Base-by-base conservation (phyloP, 2,329 filamentous ascomycete species). In the Colletotrichum lupini region DNA sequence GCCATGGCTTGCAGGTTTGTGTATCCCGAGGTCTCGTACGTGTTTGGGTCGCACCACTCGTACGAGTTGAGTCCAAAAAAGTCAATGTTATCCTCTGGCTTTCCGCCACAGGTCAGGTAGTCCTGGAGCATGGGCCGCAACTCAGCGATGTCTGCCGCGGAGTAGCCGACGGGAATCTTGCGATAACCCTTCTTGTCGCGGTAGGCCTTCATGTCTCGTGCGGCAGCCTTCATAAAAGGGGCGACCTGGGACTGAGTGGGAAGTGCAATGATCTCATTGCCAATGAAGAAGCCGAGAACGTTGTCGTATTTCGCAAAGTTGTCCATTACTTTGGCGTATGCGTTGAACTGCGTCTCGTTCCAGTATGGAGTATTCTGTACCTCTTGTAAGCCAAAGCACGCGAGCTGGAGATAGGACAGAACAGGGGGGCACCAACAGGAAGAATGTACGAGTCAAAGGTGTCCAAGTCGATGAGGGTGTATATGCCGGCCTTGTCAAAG, bases 51-150 rank as follows among this genome's bases (percentile, higher is more conserved):
- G 78, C 92, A 94, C 92, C 92, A 94, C 79, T 95, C 93, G 81
- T 97, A 97, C 61, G 94, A 94, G 80, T 98, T 97, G 75, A 97
- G 86, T 2, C 92, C 89, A 82, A 95, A 97, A 83, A 97, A 97
- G 81, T 97, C 95, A 76, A 97, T 82, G 49, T 90, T 89, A 76
- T 95, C 92, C 5, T 88, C 88, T 9, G 86, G 76, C 78, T 97
- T 92, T 75, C 86, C 87, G 74, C 93, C 93, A 81, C 95, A 97
- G 14, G 93, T 94, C 56, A 97, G 86, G 81, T 97, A 97, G 77
- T 91, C 85, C 79, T 91, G 89, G 7, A 91, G 81, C 87, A 88
- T 89, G 32, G 89, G 89, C 22, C 89, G 87, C 68, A 91, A 84
- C 72, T 92, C 88, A 3, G 93, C 89, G 78, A 97, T 96, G 81